Evolutionary conservation across 768 basidiomycete species (phyloP), one percentile per base, ranked within the genome.

Genomic region (Mycena maculata): DNA sequence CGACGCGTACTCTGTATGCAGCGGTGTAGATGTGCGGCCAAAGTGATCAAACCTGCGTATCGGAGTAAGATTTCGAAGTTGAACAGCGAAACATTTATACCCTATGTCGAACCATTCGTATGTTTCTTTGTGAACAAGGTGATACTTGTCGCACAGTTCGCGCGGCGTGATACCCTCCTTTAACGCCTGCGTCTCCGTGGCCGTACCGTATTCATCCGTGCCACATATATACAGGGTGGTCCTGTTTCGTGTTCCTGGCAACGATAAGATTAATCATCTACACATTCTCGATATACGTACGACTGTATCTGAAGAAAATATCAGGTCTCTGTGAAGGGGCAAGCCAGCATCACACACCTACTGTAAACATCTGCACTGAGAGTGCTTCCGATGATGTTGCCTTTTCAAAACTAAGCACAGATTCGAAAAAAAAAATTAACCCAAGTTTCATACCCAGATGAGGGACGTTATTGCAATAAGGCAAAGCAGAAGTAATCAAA

Each of bases 171-270:
- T 77, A 0, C 90, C 88, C 76, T 97, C 95, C 75, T 95, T 95
- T 65, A 95, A 78, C 4, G 98, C 97, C 78, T 98, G 96, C 3
- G 96, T 98, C 83, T 99, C 98, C 0, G 98, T 98, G 0, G 98
- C 97, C 9, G 98, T 99, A n/a, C 98, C 98, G 74, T 99, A 99
- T 79, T 99, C 98, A 76, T 99, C 98, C 5, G 98, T 99, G 28
- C 98, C 98, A 78, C 98, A 99, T 61, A 99, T 86, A 76, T 97
- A 99, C 33, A 99, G 84, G 0, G 95, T 97, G 47, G 91, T 89
- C 72, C 92, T 85, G 83, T 99, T 98, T 73, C 92, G 84, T 31
- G 94, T 92, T 36, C 89, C 85, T 86, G 47, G 15, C 63, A 16
- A 50, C 23, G 55, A 33, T 33, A 54, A 63, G 36, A 11, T 33